Conservation (phyloP, 2,329 filamentous ascomycete genomes). For the Fusarium torreyae region DNA sequence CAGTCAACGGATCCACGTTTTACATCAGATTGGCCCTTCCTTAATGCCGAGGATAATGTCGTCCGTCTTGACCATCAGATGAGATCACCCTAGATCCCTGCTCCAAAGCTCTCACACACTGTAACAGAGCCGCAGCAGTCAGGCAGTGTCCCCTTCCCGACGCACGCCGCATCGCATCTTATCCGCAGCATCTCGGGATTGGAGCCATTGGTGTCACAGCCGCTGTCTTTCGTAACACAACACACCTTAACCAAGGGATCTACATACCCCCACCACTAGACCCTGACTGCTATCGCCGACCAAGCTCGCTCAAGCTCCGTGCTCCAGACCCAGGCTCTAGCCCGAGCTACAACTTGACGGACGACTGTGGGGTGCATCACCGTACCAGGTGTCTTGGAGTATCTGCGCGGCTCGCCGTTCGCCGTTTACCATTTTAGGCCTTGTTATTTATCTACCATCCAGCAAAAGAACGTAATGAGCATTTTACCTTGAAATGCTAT, state of each 20-base stretch:
- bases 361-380: constrained; percentile 46
- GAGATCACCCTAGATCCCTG: constrained; percentile 42
- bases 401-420: constrained; percentile 38
- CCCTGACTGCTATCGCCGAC: constrained; percentile 34
- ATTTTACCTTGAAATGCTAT: neutral
- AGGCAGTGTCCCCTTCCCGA: constrained; percentile 23
- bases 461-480: constrained; percentile 7
- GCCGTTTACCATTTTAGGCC: constrained; percentile 27
- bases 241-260: constrained; percentile 36
- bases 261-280: constrained; percentile 35
- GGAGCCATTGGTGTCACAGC: constrained; percentile 23
- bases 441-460: constrained; percentile 18
- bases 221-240: constrained; percentile 16
- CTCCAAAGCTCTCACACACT: constrained; percentile 40
- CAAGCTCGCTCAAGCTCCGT: constrained; percentile 31
- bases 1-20: constrained; percentile 50
- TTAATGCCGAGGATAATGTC: constrained; percentile 50
- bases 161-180: constrained; percentile 31
- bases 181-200: constrained; percentile 39
- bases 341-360: constrained; percentile 36
- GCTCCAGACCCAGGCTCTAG: constrained; percentile 38
- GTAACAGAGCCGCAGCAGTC: constrained; percentile 47
- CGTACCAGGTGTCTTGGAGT: constrained; percentile 21
- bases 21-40: constrained; percentile 44
- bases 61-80: constrained; percentile 21